Percentiles rank a stretch among this genome's conserved stretches.
Evolutionary conservation across 2,329 filamentous ascomycete genomes (phyloP).

Genomic region (Pseudogymnoascus sp.): DNA sequence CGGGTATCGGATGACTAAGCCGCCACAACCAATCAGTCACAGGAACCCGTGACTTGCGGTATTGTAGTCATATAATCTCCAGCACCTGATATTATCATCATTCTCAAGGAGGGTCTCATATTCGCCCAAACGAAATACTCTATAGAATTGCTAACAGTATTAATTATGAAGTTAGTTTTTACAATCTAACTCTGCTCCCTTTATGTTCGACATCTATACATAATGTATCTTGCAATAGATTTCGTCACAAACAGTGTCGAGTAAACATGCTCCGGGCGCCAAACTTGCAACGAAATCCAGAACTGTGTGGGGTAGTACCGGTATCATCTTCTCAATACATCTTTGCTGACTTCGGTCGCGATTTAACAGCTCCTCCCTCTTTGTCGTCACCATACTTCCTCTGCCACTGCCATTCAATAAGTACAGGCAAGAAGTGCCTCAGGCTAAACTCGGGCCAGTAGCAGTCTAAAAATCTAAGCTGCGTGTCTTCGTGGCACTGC

Average conservation of each 20-base stretch:
- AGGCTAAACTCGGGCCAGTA: conserved; percentile 96
- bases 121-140: background rate
- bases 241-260: background rate
- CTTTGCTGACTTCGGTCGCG: conserved; percentile 4
- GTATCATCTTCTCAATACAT: background rate
- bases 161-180: background rate
- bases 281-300: conserved; percentile 5
- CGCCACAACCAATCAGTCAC: conserved; percentile 7
- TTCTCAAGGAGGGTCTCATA: no score
- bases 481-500: conserved; percentile 90
- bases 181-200: background rate
- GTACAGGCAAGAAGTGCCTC: conserved; percentile 83
- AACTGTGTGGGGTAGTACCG: background rate
- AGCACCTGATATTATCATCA: background rate
- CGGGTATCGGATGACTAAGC: conserved; percentile 1
- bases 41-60: background rate
- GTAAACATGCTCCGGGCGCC: background rate
- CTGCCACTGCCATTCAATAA: conserved; percentile 80
- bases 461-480: conserved; percentile 85
- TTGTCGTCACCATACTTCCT: conserved; percentile 29
- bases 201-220: conserved; percentile 2
- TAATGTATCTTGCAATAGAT: background rate
- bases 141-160: background rate
- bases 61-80: background rate
- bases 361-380: conserved; percentile 6